Base-by-base conservation (phyloP, 2,329 filamentous ascomycete genomes). In the Eutypa lata region DNA sequence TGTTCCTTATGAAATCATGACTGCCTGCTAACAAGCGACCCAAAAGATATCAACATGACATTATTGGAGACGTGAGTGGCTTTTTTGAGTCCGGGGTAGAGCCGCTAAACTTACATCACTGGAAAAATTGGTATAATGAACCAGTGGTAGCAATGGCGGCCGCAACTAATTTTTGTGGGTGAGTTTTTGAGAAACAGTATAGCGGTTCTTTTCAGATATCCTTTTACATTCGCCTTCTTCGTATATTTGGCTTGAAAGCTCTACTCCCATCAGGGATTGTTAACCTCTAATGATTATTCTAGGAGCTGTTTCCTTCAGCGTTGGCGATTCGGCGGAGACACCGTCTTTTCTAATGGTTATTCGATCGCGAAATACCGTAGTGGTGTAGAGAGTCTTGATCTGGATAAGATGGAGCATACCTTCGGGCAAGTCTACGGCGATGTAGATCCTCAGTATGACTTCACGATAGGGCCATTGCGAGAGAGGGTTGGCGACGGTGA, bases 41-140 rank as follows among this genome's bases (percentile, higher is more conserved):
- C 1, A 42, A n/a, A 14, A 48, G 44, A 31, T 75, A 78, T 56
- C 81, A 84, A 62, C 70, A 83, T 48, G 81, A 84, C 61, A 68
- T 84, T 54, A 68, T 69, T 31, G 74, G 73, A 24, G 80, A 84
- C 54, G 63, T 76, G 31, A 76, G 76, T 1, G 81, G 81, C 1
- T 81, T 83, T 61, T 84, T 82, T 63, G 82, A 84, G 66, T 74
- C 76, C 2, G 78, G 78, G 0, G 66, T 73, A 22, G 67, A 72
- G 16, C 76, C 78, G 0, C 68, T 83, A 8, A 81, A 77, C 40
- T 66, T 84, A 7, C 82, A 85, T 63, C 81, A 84, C 68, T 84
- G 80, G 80, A 83, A 82, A 61, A 78, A 74, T 5, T 83, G 80
- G 79, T 81, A 82, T 65, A 59, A 71, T 6, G 71, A 71, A 22